These are phyloP conservation scores for Cercospora nicotianae DNA, from an alignment of 2,329 filamentous ascomycete genomes.

Conservation along the genomic window DNA sequence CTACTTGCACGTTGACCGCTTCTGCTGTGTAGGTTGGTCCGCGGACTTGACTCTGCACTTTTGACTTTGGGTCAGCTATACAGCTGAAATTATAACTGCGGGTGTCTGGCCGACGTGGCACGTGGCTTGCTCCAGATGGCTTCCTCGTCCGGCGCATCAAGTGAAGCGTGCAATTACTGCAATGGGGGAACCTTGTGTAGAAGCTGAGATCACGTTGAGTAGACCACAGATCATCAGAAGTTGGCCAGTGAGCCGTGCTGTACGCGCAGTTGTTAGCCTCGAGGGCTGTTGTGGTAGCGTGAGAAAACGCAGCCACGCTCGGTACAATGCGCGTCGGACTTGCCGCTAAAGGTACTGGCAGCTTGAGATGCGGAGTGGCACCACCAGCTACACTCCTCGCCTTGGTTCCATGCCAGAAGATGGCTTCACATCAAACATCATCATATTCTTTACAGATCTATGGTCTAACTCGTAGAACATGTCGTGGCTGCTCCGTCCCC, in stretches of 20 bases:
- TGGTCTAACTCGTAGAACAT: slow-evolving; percentile 23
- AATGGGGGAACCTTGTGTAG: neutral
- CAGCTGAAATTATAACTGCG: neutral
- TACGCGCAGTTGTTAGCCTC: neutral
- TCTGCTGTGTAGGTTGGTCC: neutral
- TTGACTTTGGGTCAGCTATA: neutral
- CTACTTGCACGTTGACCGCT: neutral
- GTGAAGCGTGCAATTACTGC: neutral
- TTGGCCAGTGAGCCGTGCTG: neutral
- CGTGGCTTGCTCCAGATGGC: neutral
- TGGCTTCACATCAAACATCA: neutral
- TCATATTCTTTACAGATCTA: slow-evolving; percentile 9
- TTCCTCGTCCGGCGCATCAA: neutral
- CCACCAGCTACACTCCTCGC: neutral
- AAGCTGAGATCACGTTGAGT: neutral
- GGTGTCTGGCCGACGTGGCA: neutral
- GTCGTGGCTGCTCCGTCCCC: slow-evolving; percentile 30
- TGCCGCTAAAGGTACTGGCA: neutral
- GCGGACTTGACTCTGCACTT: neutral
- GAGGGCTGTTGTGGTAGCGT: neutral
- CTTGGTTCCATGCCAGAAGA: neutral
- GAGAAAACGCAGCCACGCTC: neutral
- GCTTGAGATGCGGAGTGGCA: neutral
- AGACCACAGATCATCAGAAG: neutral
- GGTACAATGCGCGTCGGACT: neutral